A percentile compares a stretch with the other conserved stretches of the same genome.
These are phyloP conservation scores for Boletus smithii DNA, from an alignment of 1,284 basidiomycete genomes.

Conservation along the genomic window DNA sequence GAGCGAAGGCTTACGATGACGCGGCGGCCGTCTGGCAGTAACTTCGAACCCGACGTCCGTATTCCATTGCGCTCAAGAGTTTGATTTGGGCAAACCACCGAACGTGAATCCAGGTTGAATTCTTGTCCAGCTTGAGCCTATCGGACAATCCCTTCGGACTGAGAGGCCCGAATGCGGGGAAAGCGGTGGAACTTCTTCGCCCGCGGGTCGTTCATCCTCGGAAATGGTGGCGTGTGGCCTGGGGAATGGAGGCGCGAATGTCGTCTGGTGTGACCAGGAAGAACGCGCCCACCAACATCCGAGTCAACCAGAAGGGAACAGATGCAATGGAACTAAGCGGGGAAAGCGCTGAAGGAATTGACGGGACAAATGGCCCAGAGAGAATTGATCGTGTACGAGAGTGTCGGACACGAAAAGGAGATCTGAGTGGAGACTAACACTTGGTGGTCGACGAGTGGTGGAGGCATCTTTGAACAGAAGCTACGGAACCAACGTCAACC, in stretches of 20 bases:
- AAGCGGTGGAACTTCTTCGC: conserved; percentile 45
- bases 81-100: conserved; percentile 29
- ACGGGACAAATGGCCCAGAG: conserved; percentile 52
- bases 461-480: too few species aligned
- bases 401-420: too few species aligned
- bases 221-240: conserved; percentile 60
- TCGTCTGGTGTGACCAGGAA: conserved; percentile 42
- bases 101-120: conserved; percentile 29
- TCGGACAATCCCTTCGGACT: conserved; percentile 21
- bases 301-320: conserved; percentile 21
- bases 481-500: too few species aligned
- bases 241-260: conserved; percentile 87
- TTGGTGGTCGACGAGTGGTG: too few species aligned
- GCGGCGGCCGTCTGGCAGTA: too few species aligned
- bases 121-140: conserved; percentile 13
- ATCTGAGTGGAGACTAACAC: too few species aligned
- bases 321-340: conserved; percentile 31
- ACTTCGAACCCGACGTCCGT: not conserved
- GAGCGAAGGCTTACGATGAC: too few species aligned
- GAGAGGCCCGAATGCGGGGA: conserved; percentile 28
- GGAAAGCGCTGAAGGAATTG: conserved; percentile 34
- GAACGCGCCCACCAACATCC: conserved; percentile 14
- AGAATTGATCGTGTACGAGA: conserved; percentile 51
- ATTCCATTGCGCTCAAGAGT: conserved; percentile 24
- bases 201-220: conserved; percentile 54